Percentiles rank a stretch among this genome's conserved stretches.
Conservation (phyloP, 2,329 filamentous ascomycete species). For the Botryotinia globosa region DNA sequence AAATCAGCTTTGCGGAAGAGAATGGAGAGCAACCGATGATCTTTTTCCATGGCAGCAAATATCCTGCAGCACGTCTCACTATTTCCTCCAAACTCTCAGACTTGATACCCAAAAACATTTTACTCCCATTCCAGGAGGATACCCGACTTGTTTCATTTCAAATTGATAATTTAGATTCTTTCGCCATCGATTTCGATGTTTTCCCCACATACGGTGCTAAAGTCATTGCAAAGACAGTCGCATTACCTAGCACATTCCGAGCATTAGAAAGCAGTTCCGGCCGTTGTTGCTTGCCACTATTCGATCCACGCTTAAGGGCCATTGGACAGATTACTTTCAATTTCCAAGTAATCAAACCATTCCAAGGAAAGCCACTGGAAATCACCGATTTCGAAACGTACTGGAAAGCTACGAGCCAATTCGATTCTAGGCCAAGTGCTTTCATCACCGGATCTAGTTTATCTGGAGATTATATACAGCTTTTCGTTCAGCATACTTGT, state of each 20-base stretch:
- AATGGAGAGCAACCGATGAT: conserved; percentile 70
- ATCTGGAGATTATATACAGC: conserved; percentile 88
- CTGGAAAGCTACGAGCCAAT: conserved; percentile 96
- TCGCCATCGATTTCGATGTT: conserved; percentile 94
- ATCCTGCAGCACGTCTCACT: conserved; percentile 89
- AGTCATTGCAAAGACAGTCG: conserved; percentile 93
- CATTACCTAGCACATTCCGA: conserved; percentile 81
- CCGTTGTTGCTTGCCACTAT: conserved; percentile 80
- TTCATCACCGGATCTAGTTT: conserved; percentile 93
- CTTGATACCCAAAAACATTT: conserved; percentile 92
- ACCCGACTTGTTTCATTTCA: conserved; percentile 93
- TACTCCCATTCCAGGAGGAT: conserved; percentile 94
- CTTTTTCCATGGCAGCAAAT: conserved; percentile 98
- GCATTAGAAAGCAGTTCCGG: conserved; percentile 72
- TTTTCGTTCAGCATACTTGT: conserved; percentile 88
- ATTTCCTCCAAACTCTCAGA: conserved; percentile 97
- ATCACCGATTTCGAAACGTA: conserved; percentile 99
- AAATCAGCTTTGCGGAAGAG: conserved; percentile 78
- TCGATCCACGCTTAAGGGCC: conserved; percentile 84
- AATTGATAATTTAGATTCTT: conserved; percentile 87
- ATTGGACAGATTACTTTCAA: conserved; percentile 94
- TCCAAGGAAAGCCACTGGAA: conserved; percentile 85
- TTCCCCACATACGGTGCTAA: conserved; percentile 97
- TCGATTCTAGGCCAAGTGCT: conserved; percentile 79
- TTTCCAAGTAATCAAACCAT: conserved; percentile 95